These are phyloP conservation scores for Neoscytalidium dimidiatum DNA, from an alignment of 2,329 filamentous ascomycete genomes.

Conservation along the genomic window DNA sequence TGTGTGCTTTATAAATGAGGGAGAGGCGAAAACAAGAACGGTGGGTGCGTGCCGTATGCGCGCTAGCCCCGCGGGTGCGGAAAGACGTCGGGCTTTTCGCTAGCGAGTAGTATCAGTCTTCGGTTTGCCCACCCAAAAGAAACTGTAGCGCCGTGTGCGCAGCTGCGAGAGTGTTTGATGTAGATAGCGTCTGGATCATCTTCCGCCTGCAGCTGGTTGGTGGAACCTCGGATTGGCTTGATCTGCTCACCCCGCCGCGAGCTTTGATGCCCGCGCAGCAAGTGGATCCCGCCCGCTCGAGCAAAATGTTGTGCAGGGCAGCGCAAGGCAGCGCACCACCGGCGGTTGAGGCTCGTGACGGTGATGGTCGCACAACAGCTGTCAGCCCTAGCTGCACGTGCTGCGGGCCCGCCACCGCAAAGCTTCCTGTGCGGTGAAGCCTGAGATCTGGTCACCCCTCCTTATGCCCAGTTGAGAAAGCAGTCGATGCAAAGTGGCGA, in stretches of 20 bases:
- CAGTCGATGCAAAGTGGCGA: background rate
- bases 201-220: conserved; percentile 2
- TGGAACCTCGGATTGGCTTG: conserved; percentile 1
- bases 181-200: conserved; percentile 3
- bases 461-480: background rate
- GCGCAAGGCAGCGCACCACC: background rate
- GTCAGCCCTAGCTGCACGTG: conserved; percentile 14
- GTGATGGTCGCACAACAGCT: conserved; percentile 15
- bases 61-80: conserved; percentile 9
- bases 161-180: conserved; percentile 13
- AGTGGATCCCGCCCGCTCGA: conserved; percentile 17
- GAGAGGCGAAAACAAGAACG: conserved; percentile 11
- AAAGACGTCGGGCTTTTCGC: conserved; percentile 6
- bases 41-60: conserved; percentile 5
- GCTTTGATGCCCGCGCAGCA: conserved; percentile 18
- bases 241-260: conserved; percentile 15
- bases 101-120: conserved; percentile 17
- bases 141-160: conserved; percentile 13
- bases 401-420: background rate
- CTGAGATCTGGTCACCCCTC: background rate
- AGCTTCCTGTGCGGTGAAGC: background rate
- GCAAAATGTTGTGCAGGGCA: conserved; percentile 13
- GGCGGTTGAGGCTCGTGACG: conserved; percentile 18
- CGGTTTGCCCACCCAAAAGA: conserved; percentile 18
- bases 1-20: conserved; percentile 11